A percentile compares a stretch with the other conserved stretches of the same genome.
phyloP scores from a whole-genome alignment of 75 land plant species.

The Sequoiadendron giganteum region DNA sequence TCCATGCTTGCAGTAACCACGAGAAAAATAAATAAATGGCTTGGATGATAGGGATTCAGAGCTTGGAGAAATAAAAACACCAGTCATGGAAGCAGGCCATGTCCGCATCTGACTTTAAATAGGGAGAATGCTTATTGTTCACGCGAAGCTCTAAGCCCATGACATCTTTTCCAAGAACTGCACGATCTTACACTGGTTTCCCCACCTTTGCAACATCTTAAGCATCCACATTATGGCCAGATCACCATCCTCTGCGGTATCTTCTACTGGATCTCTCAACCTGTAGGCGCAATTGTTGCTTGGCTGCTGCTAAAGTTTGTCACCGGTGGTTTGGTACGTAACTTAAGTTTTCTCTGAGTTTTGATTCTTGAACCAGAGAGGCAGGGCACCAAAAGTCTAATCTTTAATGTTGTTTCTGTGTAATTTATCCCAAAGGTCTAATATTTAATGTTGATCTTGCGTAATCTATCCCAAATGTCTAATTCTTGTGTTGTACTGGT shows the following conservation, averaged over 20 bases:
- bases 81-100: too few species aligned
- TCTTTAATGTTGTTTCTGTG: background rate
- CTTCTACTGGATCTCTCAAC: slow-evolving; percentile 77
- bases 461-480: background rate
- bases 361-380: background rate
- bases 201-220: too few species aligned
- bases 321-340: slow-evolving; percentile 33
- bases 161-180: too few species aligned
- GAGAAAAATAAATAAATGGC: too few species aligned
- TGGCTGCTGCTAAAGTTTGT: slow-evolving; percentile 49
- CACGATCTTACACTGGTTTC: too few species aligned
- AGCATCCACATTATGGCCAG: slow-evolving; percentile 23
- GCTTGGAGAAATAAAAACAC: too few species aligned
- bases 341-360: background rate
- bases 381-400: background rate
- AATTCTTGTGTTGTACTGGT: background rate
- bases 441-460: too few species aligned
- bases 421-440: slow-evolving; percentile 22
- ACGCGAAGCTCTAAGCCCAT: too few species aligned
- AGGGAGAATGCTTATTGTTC: too few species aligned
- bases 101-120: too few species aligned
- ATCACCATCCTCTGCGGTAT: slow-evolving; percentile 67
- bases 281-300: slow-evolving; percentile 53
- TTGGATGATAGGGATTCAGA: too few species aligned
- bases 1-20: too few species aligned